phyloP scores from a whole-genome alignment of 352 stramenopile genomes.

The Globisporangium uncinulatum region DNA sequence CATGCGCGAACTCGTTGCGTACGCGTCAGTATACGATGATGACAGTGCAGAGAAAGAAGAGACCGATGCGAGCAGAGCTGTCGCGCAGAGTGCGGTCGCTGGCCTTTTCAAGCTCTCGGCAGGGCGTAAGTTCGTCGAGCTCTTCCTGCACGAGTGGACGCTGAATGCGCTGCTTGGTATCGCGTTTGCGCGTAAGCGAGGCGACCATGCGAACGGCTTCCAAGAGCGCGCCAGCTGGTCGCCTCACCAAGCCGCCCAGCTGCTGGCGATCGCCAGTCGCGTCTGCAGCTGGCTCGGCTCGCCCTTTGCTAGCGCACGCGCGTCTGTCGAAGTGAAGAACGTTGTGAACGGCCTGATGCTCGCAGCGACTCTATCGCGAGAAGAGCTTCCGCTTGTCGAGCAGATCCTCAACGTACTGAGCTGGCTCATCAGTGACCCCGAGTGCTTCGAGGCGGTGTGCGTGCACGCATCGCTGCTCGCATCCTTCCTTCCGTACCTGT shows the following conservation, averaged over 20 bases:
- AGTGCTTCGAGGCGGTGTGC: slow-evolving; percentile 27
- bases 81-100: slow-evolving; percentile 22
- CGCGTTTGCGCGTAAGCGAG: slow-evolving; percentile 30
- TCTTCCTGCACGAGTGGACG: slow-evolving; percentile 46
- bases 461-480: slow-evolving; percentile 20
- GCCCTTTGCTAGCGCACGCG: not conserved
- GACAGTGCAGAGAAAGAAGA: slow-evolving; percentile 9
- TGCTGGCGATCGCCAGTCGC: slow-evolving; percentile 21
- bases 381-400: slow-evolving; percentile 17
- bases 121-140: slow-evolving; percentile 35
- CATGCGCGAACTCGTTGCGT: slow-evolving; percentile 38
- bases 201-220: slow-evolving; percentile 34
- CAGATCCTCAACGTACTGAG: slow-evolving; percentile 26
- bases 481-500: slow-evolving; percentile 14
- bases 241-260: slow-evolving; percentile 25
- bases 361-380: slow-evolving; percentile 10
- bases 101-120: slow-evolving; percentile 34
- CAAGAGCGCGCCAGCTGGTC: slow-evolving; percentile 26
- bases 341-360: slow-evolving; percentile 22
- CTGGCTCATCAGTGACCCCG: slow-evolving; percentile 19
- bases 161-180: slow-evolving; percentile 36
- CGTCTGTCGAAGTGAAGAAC: slow-evolving; percentile 15
- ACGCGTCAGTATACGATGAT: slow-evolving; percentile 9
- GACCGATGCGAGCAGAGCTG: slow-evolving; percentile 4
- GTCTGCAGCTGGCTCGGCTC: slow-evolving; percentile 12